Base-by-base conservation (phyloP, 306 rosid genomes). In the Datisca glomerata region DNA sequence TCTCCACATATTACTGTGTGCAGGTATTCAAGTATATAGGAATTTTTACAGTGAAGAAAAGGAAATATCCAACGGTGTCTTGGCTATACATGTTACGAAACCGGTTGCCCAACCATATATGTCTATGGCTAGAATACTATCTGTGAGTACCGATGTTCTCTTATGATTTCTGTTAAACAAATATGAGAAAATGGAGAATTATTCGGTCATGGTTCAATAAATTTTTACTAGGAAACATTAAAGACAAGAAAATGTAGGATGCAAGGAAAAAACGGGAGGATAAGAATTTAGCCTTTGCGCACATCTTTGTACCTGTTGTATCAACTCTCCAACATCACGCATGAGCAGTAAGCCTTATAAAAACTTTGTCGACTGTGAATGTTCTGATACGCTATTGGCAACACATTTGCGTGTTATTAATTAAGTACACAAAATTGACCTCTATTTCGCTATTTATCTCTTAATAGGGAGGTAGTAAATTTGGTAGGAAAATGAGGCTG, bases 21-120 rank as follows among this genome's bases (percentile, higher is more conserved):
- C 41, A 57, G 63, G 62, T 41, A 35, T 63, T 12, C 51, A 55
- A 41, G 37, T 41, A 31, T 63, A 63, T 56, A 32, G 56, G 34
- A 54, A 50, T 4, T 63, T 63, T 21, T 54, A 54, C 25, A 40
- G 42, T 40, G 57, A 63, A 40, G 57, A 54, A 12, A 41, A 24
- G 9, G 68, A 55, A 55, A 13, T 7, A 41, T 47, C 45, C 32
- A 54, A 54, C 6, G 62, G 68, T 9, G 62, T 54, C 21, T 38
- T 63, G 41, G 68, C 56, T n/a, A 63, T 63, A 18, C 44, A 41
- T 8, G 37, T 47, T 7, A 28, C 39, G 15, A 63, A 41, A 48
- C 22, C 49, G 24, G 22, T 13, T 29, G 43, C 14, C 8, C 68
- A 53, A 20, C 56, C 49, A 23, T 46, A 46, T 31, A 14, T 40